Percentiles rank a stretch among this genome's conserved stretches.
Evolutionary conservation across 257 asterid genomes (phyloP).

Genomic region (Solanum rostratum): DNA sequence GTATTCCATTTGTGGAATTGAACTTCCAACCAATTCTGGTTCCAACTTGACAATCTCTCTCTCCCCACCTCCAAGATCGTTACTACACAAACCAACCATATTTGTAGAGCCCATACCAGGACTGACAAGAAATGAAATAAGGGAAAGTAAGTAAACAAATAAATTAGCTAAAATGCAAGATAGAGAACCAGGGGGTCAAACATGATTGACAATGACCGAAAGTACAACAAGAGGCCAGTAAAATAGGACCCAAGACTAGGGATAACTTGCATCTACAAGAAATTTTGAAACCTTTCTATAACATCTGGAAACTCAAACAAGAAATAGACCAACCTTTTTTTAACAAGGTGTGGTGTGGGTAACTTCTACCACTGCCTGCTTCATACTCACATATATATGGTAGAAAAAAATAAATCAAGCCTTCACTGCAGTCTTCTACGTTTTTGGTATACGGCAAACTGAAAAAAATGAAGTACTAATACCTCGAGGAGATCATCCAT

Average conservation of each 20-base stretch:
- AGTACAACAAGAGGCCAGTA: neutral
- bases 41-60: constrained; percentile 32
- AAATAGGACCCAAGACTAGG: neutral
- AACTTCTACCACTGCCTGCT: neutral
- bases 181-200: neutral
- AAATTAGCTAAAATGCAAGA: neutral
- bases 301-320: neutral
- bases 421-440: neutral
- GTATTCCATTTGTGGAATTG: constrained; percentile 26
- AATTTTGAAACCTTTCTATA: neutral
- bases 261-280: neutral
- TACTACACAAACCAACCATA: constrained; percentile 17
- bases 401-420: neutral
- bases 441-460: neutral
- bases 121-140: constrained; percentile 23
- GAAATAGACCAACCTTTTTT: neutral
- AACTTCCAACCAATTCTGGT: constrained; percentile 14
- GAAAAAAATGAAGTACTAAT: neutral
- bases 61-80: constrained; percentile 29
- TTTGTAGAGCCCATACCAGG: constrained; percentile 28
- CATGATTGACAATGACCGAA: neutral
- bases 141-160: constrained; percentile 3
- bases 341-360: neutral
- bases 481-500: neutral
- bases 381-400: neutral